Conservation (phyloP, 2,329 filamentous ascomycete genomes). For the Paecilomyces dactylethromorphus region DNA sequence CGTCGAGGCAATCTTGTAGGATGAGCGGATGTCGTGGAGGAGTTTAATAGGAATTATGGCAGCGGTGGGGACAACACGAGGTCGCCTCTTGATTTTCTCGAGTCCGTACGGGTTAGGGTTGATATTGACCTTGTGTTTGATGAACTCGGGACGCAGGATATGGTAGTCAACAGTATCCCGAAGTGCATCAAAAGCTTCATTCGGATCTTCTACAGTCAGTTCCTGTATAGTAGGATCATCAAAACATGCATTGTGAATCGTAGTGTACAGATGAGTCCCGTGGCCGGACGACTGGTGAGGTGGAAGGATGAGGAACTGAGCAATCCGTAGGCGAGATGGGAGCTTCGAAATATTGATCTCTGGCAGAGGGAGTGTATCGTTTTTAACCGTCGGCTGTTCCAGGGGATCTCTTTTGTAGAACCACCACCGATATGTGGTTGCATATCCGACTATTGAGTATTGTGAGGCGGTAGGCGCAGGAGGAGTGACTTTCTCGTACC, state of each 20-base stretch:
- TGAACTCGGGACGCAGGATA: constrained; percentile 46
- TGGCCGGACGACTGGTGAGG: constrained; percentile 77
- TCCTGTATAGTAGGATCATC: constrained; percentile 65
- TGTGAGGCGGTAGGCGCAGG: constrained; percentile 43
- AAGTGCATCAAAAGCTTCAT: constrained; percentile 59
- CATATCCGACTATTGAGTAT: constrained; percentile 85
- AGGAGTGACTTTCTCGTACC: constrained; percentile 50
- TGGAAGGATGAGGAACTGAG: constrained; percentile 87
- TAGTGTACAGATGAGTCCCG: constrained; percentile 72
- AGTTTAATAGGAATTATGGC: constrained; percentile 47
- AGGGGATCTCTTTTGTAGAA: constrained; percentile 36
- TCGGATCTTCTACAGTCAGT: constrained; percentile 91
- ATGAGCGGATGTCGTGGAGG: constrained; percentile 43
- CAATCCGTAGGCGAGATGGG: constrained; percentile 75
- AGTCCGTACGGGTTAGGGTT: constrained; percentile 36
- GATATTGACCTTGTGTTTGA: constrained; percentile 42
- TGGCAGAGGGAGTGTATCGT: constrained; percentile 36
- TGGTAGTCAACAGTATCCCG: constrained; percentile 57
- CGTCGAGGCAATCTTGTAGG: constrained; percentile 53
- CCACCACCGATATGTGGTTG: constrained; percentile 85
- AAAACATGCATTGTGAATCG: constrained; percentile 66
- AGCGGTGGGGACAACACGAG: constrained; percentile 42
- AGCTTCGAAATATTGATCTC: constrained; percentile 51
- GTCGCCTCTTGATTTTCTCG: constrained; percentile 27
- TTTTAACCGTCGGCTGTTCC: constrained; percentile 34